These are phyloP conservation scores for Plasmopara viticola DNA, from an alignment of 352 stramenopile species.

Conservation along the genomic window DNA sequence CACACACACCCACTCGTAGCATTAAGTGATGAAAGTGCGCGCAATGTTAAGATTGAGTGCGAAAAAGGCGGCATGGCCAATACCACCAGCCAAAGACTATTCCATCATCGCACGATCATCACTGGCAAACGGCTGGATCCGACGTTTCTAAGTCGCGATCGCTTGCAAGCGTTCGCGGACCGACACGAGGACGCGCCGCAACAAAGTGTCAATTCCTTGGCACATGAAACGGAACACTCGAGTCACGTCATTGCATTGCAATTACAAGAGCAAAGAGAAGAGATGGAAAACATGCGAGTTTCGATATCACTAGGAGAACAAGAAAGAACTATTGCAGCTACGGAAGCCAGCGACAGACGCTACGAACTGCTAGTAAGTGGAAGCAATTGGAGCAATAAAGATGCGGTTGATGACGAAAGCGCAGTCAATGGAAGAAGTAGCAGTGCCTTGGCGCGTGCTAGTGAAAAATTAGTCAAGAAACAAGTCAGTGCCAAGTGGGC, in stretches of 20 bases:
- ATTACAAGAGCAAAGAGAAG: slow-evolving; percentile 14
- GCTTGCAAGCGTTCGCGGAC: slow-evolving; percentile 30
- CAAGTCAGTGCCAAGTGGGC: slow-evolving; percentile 63
- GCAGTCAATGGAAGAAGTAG: slow-evolving; percentile 4
- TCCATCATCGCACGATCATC: slow-evolving; percentile 5
- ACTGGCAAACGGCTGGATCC: slow-evolving; percentile 37
- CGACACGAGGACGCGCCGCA: slow-evolving; percentile 8
- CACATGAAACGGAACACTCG: slow-evolving; percentile 31
- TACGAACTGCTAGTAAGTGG: slow-evolving; percentile 12
- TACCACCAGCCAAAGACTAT: slow-evolving; percentile 11
- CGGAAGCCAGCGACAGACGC: slow-evolving; percentile 38
- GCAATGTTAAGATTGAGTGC: slow-evolving; percentile 20
- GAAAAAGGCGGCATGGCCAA: slow-evolving; percentile 13
- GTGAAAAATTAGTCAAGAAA: slow-evolving; percentile 54
- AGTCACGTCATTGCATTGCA: slow-evolving; percentile 38
- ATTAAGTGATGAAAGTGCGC: slow-evolving; percentile 21
- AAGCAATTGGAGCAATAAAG: slow-evolving; percentile 12
- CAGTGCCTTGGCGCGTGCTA: slow-evolving; percentile 36
- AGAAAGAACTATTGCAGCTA: slow-evolving; percentile 40
- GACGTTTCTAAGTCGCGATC: slow-evolving; percentile 46
- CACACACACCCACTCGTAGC: slow-evolving; percentile 48
- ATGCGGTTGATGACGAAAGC: slow-evolving; percentile 5
- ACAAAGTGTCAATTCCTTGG: slow-evolving; percentile 13
- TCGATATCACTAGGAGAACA: slow-evolving; percentile 25
- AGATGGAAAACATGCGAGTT: slow-evolving; percentile 8